Conservation (phyloP, 345 rosid species). For the Gossypium sturtianum region DNA sequence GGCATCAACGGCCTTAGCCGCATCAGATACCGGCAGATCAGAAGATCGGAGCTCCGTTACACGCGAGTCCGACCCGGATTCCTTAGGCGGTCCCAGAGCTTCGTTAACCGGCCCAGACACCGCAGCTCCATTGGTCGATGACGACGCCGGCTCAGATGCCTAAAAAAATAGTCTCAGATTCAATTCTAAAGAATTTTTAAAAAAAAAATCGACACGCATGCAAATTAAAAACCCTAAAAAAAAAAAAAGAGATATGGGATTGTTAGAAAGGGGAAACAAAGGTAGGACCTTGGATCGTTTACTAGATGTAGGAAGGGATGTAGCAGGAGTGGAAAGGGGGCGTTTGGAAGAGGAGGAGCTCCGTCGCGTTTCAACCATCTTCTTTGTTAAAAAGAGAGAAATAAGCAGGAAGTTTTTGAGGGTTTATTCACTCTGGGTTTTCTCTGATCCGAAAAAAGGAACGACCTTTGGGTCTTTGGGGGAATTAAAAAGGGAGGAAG, state of each 20-base stretch:
- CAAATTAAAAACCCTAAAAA: background rate
- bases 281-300: conserved; percentile 75
- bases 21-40: conserved; percentile 51
- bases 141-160: conserved; percentile 53
- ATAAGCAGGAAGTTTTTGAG: conserved; percentile 38
- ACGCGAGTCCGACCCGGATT: conserved; percentile 48
- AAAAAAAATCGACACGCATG: background rate
- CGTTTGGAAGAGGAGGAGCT: conserved; percentile 85
- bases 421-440: conserved; percentile 19
- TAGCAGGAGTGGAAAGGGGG: conserved; percentile 44
- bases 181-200: conserved; percentile 2
- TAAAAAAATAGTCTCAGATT: conserved; percentile 24
- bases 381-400: conserved; percentile 23
- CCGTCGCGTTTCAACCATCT: conserved; percentile 94
- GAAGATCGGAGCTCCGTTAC: conserved; percentile 55
- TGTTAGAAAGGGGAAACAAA: conserved; percentile 5
- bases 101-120: conserved; percentile 26
- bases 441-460: conserved; percentile 40
- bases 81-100: conserved; percentile 36
- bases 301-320: conserved; percentile 42
- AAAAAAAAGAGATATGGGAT: background rate
- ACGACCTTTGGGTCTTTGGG: conserved; percentile 22
- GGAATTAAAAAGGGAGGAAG: conserved; percentile 9
- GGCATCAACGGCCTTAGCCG: conserved; percentile 32
- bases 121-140: conserved; percentile 41